These are phyloP conservation scores for Kuraishia piskuri DNA, from an alignment of 805 yeast species.

Conservation along the genomic window DNA sequence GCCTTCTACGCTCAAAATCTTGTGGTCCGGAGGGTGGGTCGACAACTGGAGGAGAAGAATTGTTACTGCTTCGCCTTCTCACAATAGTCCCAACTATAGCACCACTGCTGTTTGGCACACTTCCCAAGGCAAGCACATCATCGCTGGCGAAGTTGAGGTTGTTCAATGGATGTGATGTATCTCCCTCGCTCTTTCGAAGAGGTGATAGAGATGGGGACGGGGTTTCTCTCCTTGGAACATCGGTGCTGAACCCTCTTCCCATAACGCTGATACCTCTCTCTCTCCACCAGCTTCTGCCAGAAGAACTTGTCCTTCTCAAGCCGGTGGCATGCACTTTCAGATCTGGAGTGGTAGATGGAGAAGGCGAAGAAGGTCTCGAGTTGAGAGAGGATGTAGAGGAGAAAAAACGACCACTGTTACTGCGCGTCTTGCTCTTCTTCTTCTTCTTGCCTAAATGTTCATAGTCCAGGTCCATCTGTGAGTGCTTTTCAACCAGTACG, in stretches of 20 bases:
- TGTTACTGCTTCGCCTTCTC: background rate
- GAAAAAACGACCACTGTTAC: background rate
- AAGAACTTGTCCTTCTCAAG: background rate
- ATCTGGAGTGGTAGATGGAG: background rate
- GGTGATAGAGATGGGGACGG: background rate
- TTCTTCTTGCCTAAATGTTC: background rate
- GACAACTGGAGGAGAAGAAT: background rate
- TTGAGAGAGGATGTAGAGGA: background rate
- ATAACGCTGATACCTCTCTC: background rate
- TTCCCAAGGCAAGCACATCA: background rate
- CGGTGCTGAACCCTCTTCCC: background rate
- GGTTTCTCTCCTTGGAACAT: background rate
- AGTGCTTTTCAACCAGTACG: slow-evolving; percentile 3
- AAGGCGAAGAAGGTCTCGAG: background rate
- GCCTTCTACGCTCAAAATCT: slow-evolving; percentile 1
- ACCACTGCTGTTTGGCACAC: background rate
- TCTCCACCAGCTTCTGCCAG: background rate
- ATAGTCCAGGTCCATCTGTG: background rate
- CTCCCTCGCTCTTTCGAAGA: background rate
- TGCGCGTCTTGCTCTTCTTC: background rate
- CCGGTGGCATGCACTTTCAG: background rate
- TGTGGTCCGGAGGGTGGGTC: background rate
- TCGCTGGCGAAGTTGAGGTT: background rate
- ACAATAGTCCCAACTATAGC: background rate
- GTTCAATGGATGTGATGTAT: background rate